A percentile compares a stretch with the other conserved stretches of the same genome.
Conservation (phyloP, 805 yeast genomes). For the Pichia scutulata region DNA sequence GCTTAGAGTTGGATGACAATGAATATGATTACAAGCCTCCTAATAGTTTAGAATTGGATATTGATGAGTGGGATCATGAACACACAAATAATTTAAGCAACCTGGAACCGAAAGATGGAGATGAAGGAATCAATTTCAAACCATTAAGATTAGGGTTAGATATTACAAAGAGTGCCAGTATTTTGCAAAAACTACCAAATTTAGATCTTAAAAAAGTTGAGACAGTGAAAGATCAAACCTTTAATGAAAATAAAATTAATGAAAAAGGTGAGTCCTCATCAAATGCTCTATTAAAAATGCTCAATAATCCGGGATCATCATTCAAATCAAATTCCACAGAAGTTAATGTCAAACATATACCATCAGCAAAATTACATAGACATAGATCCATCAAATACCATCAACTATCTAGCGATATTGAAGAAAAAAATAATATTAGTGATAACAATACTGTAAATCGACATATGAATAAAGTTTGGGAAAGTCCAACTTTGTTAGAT, state of each 20-base stretch:
- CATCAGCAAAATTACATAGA: background rate
- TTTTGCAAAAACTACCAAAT: background rate
- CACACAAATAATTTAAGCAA: too few species aligned
- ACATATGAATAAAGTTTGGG: background rate
- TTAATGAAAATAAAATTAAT: background rate
- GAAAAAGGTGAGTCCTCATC: background rate
- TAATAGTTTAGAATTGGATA: background rate
- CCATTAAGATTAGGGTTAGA: background rate
- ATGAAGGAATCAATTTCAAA: too few species aligned
- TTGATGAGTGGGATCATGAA: background rate
- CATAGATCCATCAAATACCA: slow-evolving; percentile 9
- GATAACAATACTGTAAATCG: background rate
- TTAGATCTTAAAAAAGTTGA: background rate
- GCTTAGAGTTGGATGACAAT: background rate
- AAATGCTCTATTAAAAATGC: slow-evolving; percentile 1
- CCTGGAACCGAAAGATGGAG: too few species aligned
- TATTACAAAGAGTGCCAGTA: background rate
- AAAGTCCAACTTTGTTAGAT: slow-evolving; percentile 18
- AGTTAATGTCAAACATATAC: background rate
- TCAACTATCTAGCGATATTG: slow-evolving; percentile 10
- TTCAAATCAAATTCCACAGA: background rate
- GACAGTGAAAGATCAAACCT: background rate
- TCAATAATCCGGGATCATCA: background rate
- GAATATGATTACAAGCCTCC: background rate
- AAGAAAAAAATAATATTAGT: background rate